Percentiles rank a stretch among this genome's conserved stretches.
Evolutionary conservation across 2,329 filamentous ascomycete genomes (phyloP).

Genomic region (Neopestalotiopsis clavispora): DNA sequence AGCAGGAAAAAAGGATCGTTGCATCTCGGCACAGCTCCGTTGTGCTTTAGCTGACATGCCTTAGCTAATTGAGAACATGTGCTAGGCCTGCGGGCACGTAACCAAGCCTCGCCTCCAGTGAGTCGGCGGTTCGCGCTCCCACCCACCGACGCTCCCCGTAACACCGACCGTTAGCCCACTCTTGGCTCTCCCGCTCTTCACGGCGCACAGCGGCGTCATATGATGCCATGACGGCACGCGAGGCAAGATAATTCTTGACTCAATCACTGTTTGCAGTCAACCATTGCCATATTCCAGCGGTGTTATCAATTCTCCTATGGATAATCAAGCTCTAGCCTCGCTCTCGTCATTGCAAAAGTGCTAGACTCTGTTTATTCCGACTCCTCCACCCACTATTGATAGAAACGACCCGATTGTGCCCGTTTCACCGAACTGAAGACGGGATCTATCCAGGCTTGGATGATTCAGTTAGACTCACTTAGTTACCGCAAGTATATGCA

Average conservation of each 20-base stretch:
- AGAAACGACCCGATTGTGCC: background rate
- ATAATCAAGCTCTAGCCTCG: too few relatives aligned
- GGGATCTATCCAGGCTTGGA: background rate
- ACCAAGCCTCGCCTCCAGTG: background rate
- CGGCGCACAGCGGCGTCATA: background rate
- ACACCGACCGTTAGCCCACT: background rate
- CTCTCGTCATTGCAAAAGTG: too few relatives aligned
- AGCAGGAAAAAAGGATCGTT: background rate
- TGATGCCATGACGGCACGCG: background rate
- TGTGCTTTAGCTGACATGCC: background rate
- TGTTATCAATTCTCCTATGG: too few relatives aligned
- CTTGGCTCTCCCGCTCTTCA: background rate
- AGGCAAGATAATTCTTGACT: too few relatives aligned
- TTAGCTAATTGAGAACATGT: background rate
- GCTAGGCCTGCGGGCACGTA: background rate
- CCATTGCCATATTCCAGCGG: too few relatives aligned
- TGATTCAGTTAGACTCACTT: background rate
- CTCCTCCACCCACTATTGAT: too few relatives aligned
- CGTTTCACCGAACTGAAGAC: background rate
- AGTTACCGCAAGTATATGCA: too few relatives aligned
- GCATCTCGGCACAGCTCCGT: background rate
- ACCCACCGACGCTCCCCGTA: background rate
- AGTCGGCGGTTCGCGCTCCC: conserved; percentile 5
- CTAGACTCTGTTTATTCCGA: too few relatives aligned
- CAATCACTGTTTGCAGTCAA: too few relatives aligned